phyloP scores from a whole-genome alignment of 305 asterid genomes.

The Solanum hybrid region DNA sequence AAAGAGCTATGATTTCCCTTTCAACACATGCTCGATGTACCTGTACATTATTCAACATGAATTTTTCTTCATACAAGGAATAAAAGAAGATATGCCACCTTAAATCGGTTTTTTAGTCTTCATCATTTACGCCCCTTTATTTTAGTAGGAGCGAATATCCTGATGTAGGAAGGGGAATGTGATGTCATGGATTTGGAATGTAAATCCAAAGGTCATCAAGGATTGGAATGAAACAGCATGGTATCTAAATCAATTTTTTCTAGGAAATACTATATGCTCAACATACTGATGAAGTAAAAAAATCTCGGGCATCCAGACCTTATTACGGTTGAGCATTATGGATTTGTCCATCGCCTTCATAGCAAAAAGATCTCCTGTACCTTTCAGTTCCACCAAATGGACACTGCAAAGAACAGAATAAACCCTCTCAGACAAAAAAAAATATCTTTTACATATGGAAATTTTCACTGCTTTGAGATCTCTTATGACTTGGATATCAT shows the following conservation, averaged over 20 bases:
- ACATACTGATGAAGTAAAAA: not conserved
- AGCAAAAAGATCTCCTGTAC: slow-evolving; percentile 68
- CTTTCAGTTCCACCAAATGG: slow-evolving; percentile 92
- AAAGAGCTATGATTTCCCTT: slow-evolving; percentile 78
- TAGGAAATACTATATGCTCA: not conserved
- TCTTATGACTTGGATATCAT: not conserved
- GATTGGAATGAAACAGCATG: not conserved
- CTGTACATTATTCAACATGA: slow-evolving; percentile 30
- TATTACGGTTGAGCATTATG: slow-evolving; percentile 85
- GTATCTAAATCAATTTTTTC: not conserved
- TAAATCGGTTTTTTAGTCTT: not conserved
- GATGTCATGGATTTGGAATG: not conserved
- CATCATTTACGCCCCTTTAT: not conserved
- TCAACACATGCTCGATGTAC: slow-evolving; percentile 96
- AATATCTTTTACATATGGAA: not conserved
- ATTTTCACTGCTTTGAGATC: not conserved
- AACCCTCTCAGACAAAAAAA: not conserved
- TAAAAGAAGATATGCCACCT: not conserved
- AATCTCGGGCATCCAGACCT: slow-evolving; percentile 35
- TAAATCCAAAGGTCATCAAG: not conserved
- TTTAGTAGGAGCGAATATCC: not conserved
- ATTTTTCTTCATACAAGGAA: not conserved
- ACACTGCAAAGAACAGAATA: slow-evolving; percentile 51
- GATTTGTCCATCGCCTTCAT: slow-evolving; percentile 99
- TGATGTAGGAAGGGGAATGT: not conserved